These are phyloP conservation scores for Pouteria glomerata DNA, from an alignment of 148 eudicot species.

Conservation along the genomic window DNA sequence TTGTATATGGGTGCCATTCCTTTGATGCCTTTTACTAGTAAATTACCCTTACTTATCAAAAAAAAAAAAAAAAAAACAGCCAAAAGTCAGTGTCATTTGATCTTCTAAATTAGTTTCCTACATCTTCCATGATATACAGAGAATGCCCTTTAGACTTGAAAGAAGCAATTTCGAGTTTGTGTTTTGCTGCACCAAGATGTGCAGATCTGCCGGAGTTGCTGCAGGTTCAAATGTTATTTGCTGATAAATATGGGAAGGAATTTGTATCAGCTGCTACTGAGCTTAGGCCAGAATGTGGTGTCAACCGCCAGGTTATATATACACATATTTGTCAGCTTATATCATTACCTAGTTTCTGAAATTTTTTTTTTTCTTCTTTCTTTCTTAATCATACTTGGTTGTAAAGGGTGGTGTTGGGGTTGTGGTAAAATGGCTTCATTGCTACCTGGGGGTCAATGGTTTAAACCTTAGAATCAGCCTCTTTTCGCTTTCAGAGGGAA, in stretches of 20 bases:
- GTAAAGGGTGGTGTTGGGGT: too few species aligned
- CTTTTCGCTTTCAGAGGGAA: too few species aligned
- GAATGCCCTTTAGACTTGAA: conserved; percentile 97
- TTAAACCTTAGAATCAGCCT: too few species aligned
- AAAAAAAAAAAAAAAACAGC: too few species aligned
- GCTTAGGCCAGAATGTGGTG: conserved; percentile 95
- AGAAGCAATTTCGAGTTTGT: conserved; percentile 92
- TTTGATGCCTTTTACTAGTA: too few species aligned
- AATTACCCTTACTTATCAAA: too few species aligned
- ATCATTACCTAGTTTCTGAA: background rate
- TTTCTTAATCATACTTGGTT: background rate
- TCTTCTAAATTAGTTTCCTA: background rate
- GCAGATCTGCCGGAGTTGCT: conserved; percentile 90
- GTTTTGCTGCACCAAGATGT: conserved; percentile 99
- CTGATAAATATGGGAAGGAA: conserved; percentile 87
- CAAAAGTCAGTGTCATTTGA: too few species aligned
- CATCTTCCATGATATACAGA: conserved; percentile 29
- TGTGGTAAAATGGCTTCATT: too few species aligned
- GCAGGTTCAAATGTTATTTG: conserved; percentile 82
- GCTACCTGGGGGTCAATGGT: too few species aligned
- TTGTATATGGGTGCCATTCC: too few species aligned
- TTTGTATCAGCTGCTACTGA: conserved; percentile 87
- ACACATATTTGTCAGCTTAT: background rate
- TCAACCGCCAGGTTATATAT: conserved; percentile 78
- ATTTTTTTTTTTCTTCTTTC: too few species aligned